Base-by-base conservation (phyloP, 306 rosid genomes). In the Prunus mongolica region DNA sequence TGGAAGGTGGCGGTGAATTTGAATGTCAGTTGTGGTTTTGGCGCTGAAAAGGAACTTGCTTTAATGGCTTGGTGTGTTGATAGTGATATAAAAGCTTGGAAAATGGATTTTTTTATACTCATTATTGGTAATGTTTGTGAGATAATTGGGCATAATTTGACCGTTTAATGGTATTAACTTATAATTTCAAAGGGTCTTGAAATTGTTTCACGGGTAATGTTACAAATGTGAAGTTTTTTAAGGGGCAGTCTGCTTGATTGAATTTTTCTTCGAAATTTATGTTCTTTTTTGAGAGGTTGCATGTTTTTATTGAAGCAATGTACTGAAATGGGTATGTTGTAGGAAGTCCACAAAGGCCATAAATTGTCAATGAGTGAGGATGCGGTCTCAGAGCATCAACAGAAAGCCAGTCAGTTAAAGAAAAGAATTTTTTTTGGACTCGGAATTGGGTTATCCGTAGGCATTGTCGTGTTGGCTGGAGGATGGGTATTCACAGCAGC, bases 401-500 rank as follows among this genome's bases (percentile, higher is more conserved):
- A 71, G 68, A 90, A 89, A 80, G 78, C 62, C 49, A 89, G 85
- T 79, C 92, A 92, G 77, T 65, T 95, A 5, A 88, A 79, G 83
- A 92, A 89, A 73, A 87, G 97, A 73, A 64, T 92, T 79, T 67
- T 92, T 58, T 92, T 87, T 67, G 97, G 99, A 82, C 86, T 92
- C 52, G 99, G 92, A 62, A 92, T 95, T 84, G 97, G 99, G 70
- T 60, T 95, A 76, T 62, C 85, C 50, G 92, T 38, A 41, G 99
- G 97, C 9, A 86, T 85, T 24, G 74, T 92, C 30, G 97, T 95
- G 45, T 84, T 95, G 88, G 93, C 90, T 27, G 97, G 99, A 69
- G 99, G 97, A 82, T 92, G 97, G 99, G 81, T 87, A 52, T 95
- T 95, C 63, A 65, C 97, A 0, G 76, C 79, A 60, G 91, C 91